Evolutionary conservation across 352 stramenopile species (phyloP).

Genomic region (Phytophthora agathidicida): DNA sequence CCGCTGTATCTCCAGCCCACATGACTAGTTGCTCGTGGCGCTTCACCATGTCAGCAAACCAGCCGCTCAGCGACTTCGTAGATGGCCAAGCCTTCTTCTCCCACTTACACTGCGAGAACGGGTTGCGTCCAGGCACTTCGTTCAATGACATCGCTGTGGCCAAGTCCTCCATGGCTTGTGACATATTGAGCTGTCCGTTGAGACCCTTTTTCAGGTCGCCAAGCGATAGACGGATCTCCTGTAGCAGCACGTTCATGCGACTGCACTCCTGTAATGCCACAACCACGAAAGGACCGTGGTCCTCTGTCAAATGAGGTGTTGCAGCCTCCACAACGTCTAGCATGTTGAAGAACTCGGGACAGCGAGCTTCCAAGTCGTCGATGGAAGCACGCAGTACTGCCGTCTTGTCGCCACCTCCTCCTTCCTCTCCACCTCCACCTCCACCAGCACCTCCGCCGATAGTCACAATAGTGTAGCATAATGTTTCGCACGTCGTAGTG

Average conservation of each 20-base stretch:
- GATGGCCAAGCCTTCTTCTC: conserved; percentile 96
- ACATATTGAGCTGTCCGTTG: conserved; percentile 97
- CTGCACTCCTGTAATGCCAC: conserved; percentile 95
- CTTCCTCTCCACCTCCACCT: conserved; percentile 35
- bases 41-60: conserved; percentile 94
- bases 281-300: conserved; percentile 94
- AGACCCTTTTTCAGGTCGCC: conserved; percentile 95
- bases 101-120: conserved; percentile 96
- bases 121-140: conserved; percentile 94
- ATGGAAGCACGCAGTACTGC: conserved; percentile 86
- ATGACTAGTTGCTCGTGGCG: conserved; percentile 88
- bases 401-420: conserved; percentile 77
- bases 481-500: conserved; percentile 89
- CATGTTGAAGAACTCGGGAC: conserved; percentile 94
- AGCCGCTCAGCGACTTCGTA: conserved; percentile 92
- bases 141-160: conserved; percentile 92
- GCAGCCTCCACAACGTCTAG: conserved; percentile 90
- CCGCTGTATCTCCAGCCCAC: conserved; percentile 81
- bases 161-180: conserved; percentile 94
- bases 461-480: conserved; percentile 95
- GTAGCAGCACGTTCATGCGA: conserved; percentile 94
- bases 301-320: conserved; percentile 86
- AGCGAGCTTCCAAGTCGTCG: conserved; percentile 89
- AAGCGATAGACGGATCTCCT: conserved; percentile 92
- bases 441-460: conserved; percentile 83